phyloP scores from a whole-genome alignment of 2,329 filamentous ascomycete genomes.

The Alternaria triticina region DNA sequence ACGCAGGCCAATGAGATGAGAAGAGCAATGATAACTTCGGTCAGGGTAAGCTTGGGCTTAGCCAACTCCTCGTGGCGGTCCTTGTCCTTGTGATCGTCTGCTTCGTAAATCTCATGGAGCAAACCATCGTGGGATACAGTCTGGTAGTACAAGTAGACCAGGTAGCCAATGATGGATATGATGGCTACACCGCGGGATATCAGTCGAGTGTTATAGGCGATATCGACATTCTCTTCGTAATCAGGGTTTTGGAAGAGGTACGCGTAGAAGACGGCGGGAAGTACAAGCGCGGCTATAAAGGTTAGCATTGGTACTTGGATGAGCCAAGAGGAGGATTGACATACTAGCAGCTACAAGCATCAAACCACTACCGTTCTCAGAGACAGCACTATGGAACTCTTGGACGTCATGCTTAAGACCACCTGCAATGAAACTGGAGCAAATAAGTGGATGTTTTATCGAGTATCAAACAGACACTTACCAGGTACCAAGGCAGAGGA shows the following conservation, averaged over 20 bases:
- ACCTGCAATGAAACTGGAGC: constrained; percentile 69
- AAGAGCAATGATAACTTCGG: constrained; percentile 73
- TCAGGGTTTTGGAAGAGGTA: constrained; percentile 39
- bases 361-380: constrained; percentile 78
- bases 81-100: constrained; percentile 71
- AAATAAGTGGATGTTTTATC: background rate
- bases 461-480: background rate
- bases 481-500: constrained; percentile 79
- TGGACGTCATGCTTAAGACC: constrained; percentile 73
- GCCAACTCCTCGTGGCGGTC: constrained; percentile 66
- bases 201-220: constrained; percentile 63
- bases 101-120: constrained; percentile 74
- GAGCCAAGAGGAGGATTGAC: constrained; percentile 6
- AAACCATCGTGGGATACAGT: constrained; percentile 78
- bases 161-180: constrained; percentile 72
- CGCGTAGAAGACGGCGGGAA: constrained; percentile 62
- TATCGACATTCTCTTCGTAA: constrained; percentile 51
- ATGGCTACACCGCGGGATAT: constrained; percentile 76
- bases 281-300: constrained; percentile 54
- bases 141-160: constrained; percentile 70
- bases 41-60: constrained; percentile 75
- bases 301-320: constrained; percentile 18
- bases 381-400: constrained; percentile 75
- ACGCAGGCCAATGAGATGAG: constrained; percentile 70
- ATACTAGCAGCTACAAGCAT: constrained; percentile 75